phyloP scores from a whole-genome alignment of 1,284 basidiomycete genomes.

The Volvariella surrecta region DNA sequence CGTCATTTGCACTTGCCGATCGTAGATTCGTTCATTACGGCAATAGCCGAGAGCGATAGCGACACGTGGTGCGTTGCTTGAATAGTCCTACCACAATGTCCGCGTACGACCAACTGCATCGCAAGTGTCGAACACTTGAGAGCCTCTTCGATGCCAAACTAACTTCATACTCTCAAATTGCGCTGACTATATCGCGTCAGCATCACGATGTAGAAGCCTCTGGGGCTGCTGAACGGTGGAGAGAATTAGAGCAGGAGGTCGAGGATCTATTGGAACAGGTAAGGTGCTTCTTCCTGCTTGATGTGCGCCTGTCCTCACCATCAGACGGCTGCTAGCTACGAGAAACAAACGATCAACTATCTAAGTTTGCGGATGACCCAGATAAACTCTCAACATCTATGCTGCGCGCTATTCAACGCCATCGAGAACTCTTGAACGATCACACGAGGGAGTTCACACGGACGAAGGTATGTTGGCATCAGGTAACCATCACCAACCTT shows the following conservation, averaged over 20 bases:
- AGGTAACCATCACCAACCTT: background rate
- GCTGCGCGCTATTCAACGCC: slow-evolving; percentile 83
- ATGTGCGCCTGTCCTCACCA: slow-evolving; percentile 3
- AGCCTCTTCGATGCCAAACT: slow-evolving; percentile 87
- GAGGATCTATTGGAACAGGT: slow-evolving; percentile 87
- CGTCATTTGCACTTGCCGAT: background rate
- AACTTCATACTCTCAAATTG: slow-evolving; percentile 82
- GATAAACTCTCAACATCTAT: slow-evolving; percentile 78
- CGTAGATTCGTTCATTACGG: slow-evolving; percentile 1
- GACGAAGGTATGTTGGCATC: slow-evolving; percentile 56
- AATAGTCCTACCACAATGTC: slow-evolving; percentile 36
- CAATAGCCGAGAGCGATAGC: slow-evolving; percentile 2
- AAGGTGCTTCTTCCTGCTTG: slow-evolving; percentile 13
- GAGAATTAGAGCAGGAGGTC: slow-evolving; percentile 79
- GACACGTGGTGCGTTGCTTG: background rate
- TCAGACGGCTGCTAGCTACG: slow-evolving; percentile 49
- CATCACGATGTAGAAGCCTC: slow-evolving; percentile 63
- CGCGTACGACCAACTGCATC: slow-evolving; percentile 70
- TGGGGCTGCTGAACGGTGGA: slow-evolving; percentile 64
- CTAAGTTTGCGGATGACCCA: slow-evolving; percentile 62
- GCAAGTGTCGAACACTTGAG: slow-evolving; percentile 87
- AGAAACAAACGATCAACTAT: slow-evolving; percentile 76
- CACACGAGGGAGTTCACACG: slow-evolving; percentile 77
- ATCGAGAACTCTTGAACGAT: slow-evolving; percentile 86
- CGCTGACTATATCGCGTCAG: slow-evolving; percentile 60